Evolutionary conservation across 139 green algal species (phyloP).

Genomic region (Chlamydomonas incerta): DNA sequence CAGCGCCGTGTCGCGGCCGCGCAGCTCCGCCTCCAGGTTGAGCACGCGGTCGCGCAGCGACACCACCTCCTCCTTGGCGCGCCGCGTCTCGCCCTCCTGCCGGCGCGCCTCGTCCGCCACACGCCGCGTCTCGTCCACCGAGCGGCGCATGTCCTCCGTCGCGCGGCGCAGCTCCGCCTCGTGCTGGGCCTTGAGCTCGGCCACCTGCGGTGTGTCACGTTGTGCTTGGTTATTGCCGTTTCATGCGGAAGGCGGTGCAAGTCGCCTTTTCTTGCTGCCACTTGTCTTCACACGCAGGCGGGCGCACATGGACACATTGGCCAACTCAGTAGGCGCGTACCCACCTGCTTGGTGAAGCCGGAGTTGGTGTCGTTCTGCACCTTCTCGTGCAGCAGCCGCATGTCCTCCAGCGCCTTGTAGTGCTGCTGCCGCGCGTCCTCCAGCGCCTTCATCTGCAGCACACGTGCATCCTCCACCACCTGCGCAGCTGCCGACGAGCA

Average conservation of each 20-base stretch:
- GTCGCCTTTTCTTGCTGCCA: too few species aligned
- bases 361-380: conserved; percentile 6
- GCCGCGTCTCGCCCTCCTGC: conserved; percentile 24
- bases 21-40: conserved; percentile 30
- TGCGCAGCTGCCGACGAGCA: too few species aligned
- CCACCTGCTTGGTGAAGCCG: conserved; percentile 27
- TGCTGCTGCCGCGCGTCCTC: conserved; percentile 2
- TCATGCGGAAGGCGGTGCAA: too few species aligned
- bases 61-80: conserved; percentile 16
- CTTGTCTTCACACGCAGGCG: too few species aligned
- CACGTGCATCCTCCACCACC: neutral
- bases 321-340: too few species aligned
- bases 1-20: neutral
- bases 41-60: conserved; percentile 34
- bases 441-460: neutral
- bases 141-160: conserved; percentile 1
- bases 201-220: neutral
- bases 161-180: conserved; percentile 31
- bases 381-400: neutral
- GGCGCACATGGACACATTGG: too few species aligned
- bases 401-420: conserved; percentile 13
- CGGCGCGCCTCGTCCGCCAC: conserved; percentile 23
- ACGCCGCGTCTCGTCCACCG: conserved; percentile 39
- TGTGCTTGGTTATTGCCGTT: too few species aligned
- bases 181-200: conserved; percentile 15